phyloP scores from a whole-genome alignment of 148 eudicot species.

The Camellia lanceoleosa region DNA sequence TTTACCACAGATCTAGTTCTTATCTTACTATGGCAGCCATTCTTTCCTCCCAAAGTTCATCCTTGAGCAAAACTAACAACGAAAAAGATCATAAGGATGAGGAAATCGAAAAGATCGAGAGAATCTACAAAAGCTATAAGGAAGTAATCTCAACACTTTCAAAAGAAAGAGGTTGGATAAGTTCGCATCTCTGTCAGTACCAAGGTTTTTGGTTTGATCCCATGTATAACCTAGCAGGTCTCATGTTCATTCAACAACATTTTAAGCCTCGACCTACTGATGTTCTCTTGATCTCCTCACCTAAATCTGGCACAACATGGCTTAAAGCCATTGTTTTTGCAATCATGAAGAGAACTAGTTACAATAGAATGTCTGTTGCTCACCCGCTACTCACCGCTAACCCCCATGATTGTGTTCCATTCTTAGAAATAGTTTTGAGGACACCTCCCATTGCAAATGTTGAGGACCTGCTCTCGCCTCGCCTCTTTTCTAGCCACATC shows the following conservation, averaged over 20 bases:
- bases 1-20: no score
- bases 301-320: constrained; percentile 20
- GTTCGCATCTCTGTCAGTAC: constrained; percentile 3
- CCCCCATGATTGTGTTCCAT: constrained; percentile 2
- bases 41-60: no score
- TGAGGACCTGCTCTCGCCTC: background rate
- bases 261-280: constrained; percentile 14
- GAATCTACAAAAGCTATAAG: background rate
- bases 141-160: background rate
- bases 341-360: no score
- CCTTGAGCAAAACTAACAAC: no score
- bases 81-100: background rate
- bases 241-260: constrained; percentile 6
- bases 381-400: no score
- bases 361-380: no score
- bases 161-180: constrained; percentile 16
- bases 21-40: no score
- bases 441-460: background rate
- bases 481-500: constrained; percentile 13
- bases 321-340: no score
- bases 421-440: no score
- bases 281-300: background rate
- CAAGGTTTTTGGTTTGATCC: constrained; percentile 12
- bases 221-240: background rate
- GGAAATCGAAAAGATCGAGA: background rate